Evolutionary conservation across 805 yeast genomes (phyloP).

Genomic region (Lipomyces mesembrius): DNA sequence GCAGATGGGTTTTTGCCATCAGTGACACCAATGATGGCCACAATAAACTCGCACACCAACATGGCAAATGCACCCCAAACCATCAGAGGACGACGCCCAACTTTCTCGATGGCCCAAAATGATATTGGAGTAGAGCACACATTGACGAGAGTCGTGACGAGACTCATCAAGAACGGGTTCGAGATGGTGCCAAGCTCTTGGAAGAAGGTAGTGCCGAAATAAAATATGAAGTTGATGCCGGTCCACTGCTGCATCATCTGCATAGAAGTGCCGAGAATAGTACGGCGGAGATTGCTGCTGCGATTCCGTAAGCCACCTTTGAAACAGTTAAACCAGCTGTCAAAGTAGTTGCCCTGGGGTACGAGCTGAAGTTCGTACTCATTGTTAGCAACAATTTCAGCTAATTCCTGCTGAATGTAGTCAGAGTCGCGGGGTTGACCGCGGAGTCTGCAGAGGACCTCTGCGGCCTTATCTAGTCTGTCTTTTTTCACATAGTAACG

Average conservation of each 20-base stretch:
- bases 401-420: slow-evolving; percentile 52
- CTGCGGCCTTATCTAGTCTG: slow-evolving; percentile 60
- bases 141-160: slow-evolving; percentile 81
- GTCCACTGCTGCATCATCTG: slow-evolving; percentile 88
- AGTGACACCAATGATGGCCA: slow-evolving; percentile 66
- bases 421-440: slow-evolving; percentile 52
- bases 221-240: slow-evolving; percentile 87
- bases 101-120: slow-evolving; percentile 70
- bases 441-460: slow-evolving; percentile 56
- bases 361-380: slow-evolving; percentile 49
- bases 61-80: slow-evolving; percentile 77
- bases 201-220: slow-evolving; percentile 84
- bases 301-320: slow-evolving; percentile 15
- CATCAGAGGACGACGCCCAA: slow-evolving; percentile 76
- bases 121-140: slow-evolving; percentile 84
- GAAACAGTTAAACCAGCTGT: slow-evolving; percentile 23
- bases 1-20: slow-evolving; percentile 48
- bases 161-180: slow-evolving; percentile 71
- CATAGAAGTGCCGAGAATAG: slow-evolving; percentile 66
- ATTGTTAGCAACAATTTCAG: slow-evolving; percentile 55
- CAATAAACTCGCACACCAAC: slow-evolving; percentile 65
- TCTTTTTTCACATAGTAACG: slow-evolving; percentile 67
- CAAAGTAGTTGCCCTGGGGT: slow-evolving; percentile 19
- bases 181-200: slow-evolving; percentile 50
- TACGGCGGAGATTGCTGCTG: slow-evolving; percentile 39